These are phyloP conservation scores for Cantharellus anzutake DNA, from an alignment of 768 basidiomycete genomes.

Conservation along the genomic window DNA sequence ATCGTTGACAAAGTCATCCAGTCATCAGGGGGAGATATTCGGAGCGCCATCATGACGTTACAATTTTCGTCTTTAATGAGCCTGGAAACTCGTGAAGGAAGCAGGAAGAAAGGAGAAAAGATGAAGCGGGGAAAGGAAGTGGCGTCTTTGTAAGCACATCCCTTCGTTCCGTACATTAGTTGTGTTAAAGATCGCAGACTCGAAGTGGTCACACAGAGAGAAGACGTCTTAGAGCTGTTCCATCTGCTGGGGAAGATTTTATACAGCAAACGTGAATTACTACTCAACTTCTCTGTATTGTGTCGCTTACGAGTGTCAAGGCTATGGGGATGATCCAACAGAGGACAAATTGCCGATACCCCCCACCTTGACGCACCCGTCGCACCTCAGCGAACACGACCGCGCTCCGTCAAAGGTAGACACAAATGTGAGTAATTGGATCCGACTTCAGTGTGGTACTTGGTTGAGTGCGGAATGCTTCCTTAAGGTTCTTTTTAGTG, in stretches of 20 bases:
- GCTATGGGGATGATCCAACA: conserved; percentile 53
- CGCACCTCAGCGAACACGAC: conserved; percentile 37
- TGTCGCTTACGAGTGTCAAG: conserved; percentile 19
- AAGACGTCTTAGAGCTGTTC: conserved; percentile 75
- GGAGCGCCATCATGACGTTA: conserved; percentile 83
- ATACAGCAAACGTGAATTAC: conserved; percentile 70
- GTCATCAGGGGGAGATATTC: conserved; percentile 75
- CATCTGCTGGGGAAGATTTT: conserved; percentile 85
- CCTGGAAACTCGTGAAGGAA: conserved; percentile 7
- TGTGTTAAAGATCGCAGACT: conserved; percentile 19
- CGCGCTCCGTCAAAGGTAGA: conserved; percentile 13
- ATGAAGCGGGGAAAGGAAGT: conserved; percentile 13
- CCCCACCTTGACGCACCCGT: conserved; percentile 28
- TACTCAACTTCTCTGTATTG: background rate
- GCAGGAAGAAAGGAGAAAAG: conserved; percentile 12
- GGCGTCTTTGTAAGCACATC: conserved; percentile 8
- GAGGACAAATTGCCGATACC: conserved; percentile 39
- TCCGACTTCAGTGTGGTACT: background rate
- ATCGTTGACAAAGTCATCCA: conserved; percentile 58
- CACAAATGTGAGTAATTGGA: conserved; percentile 12
- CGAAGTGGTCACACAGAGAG: conserved; percentile 61
- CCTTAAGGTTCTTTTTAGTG: conserved; percentile 52
- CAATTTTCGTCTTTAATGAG: conserved; percentile 58
- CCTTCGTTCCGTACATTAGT: background rate
- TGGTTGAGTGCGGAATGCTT: background rate